These are phyloP conservation scores for Erodium maritimum DNA, from an alignment of 345 rosid species.

Conservation along the genomic window DNA sequence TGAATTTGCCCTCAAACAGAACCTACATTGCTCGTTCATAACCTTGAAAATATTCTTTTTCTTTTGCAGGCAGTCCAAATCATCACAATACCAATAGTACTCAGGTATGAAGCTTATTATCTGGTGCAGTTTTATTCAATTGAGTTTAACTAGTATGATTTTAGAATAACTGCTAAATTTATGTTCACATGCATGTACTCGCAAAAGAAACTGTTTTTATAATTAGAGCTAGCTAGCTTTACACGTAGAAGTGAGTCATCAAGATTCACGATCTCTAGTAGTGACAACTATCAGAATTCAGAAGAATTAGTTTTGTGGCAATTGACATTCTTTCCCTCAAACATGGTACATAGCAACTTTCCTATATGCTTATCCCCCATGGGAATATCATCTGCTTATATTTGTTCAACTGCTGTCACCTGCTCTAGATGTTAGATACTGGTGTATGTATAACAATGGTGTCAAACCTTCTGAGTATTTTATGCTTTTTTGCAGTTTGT, in stretches of 20 bases:
- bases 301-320: not conserved
- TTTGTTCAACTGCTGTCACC: not conserved
- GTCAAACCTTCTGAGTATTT: not conserved
- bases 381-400: not conserved
- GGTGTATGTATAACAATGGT: not conserved
- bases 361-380: not conserved
- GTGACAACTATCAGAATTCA: not conserved
- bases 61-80: constrained; percentile 32
- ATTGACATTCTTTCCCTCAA: constrained; percentile 1
- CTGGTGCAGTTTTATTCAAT: constrained; percentile 9
- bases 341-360: constrained; percentile 1
- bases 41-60: constrained; percentile 9
- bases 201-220: not conserved
- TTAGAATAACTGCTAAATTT: not conserved
- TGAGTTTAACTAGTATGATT: not conserved
- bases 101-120: constrained; percentile 26
- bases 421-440: not conserved
- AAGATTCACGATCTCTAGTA: not conserved
- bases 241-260: not conserved
- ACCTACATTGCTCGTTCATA: not conserved
- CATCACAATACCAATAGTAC: constrained; percentile 24
- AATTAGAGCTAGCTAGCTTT: not conserved
- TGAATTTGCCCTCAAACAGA: not conserved
- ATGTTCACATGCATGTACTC: not conserved
- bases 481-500: constrained; percentile 28